Evolutionary conservation across 768 basidiomycete genomes (phyloP), one percentile per base, ranked within the genome.

Genomic region (Phaffia tasmanica): DNA sequence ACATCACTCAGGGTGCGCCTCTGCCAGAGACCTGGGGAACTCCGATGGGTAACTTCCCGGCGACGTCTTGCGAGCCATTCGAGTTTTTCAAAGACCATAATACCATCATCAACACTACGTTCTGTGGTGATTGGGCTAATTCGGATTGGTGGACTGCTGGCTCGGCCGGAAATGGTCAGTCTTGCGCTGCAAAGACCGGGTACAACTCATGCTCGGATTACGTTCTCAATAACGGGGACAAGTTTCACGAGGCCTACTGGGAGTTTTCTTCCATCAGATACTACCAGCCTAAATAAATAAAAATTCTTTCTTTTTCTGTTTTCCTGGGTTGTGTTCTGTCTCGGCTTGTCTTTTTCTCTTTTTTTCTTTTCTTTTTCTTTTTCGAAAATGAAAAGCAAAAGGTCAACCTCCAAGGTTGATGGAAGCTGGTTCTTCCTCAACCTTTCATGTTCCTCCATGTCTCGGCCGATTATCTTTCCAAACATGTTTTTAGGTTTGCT

Each of bases 111-210:
- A 55, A 67, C 53, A 67, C 23, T 29, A 67, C 65, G 1, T 55
- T 62, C 16, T 77, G 88, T 71, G 91, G 91, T 65, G 88, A 93
- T 71, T 97, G 91, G 92, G 90, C 91, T 18, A 83, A 84, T 57
- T 78, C 78, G 55, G 86, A 83, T 19, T 42, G 35, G 35, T 97
- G 92, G 92, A 78, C 76, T 53, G 69, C 85, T 57, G 88, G 87
- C 32, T 80, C 86, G 63, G 86, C 87, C 58, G 75, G 72, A 19
- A n/a, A 29, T 9, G 91, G 91, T 61, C 91, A 93, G 78, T 90
- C 87, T 74, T 97, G 93, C 72, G 88, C 88, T 15, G 79, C 84
- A 70, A 81, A 82, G 70, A 97, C 92, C 15, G 90, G 89, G 48
- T 84, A 83, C 74, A 78, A 85, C 30, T 87, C 86, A 4, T 97